phyloP scores from a whole-genome alignment of 441 rosid species.

The Mallotus japonicus region DNA sequence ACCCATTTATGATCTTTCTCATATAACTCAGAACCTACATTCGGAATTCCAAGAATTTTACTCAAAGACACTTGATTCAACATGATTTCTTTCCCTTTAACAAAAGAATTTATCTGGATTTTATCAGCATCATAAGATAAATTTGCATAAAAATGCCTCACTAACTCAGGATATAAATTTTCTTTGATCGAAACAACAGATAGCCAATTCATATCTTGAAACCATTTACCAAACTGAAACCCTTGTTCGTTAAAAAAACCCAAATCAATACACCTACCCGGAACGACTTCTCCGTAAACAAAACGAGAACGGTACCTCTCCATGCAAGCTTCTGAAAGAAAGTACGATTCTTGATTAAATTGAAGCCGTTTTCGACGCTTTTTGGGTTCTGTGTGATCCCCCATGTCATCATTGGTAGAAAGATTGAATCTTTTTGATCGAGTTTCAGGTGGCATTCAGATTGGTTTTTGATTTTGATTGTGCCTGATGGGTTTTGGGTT shows the following conservation, averaged over 20 bases:
- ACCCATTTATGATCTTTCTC: neutral
- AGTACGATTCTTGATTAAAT: neutral
- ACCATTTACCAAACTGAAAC: slow-evolving; percentile 7
- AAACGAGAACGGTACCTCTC: slow-evolving; percentile 3
- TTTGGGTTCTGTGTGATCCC: neutral
- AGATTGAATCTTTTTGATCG: neutral
- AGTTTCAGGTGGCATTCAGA: slow-evolving; percentile 5
- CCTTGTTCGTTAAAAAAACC: slow-evolving; percentile 6
- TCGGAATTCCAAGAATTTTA: slow-evolving; percentile 8
- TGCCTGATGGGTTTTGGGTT: neutral
- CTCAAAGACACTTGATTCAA: neutral
- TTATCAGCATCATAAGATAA: slow-evolving; percentile 11
- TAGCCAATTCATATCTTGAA: slow-evolving; percentile 14
- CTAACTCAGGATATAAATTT: slow-evolving; percentile 13
- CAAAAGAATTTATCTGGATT: neutral
- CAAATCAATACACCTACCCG: slow-evolving; percentile 14
- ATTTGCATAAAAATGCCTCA: slow-evolving; percentile 11
- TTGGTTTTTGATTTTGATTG: neutral
- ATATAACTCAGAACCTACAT: neutral
- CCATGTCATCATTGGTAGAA: neutral
- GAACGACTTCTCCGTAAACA: slow-evolving; percentile 3
- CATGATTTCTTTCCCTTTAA: slow-evolving; percentile 13
- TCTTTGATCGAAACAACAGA: neutral
- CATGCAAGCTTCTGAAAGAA: neutral
- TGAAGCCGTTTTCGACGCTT: slow-evolving; percentile 6